These are phyloP conservation scores for Cordia subcordata DNA, from an alignment of 257 asterid species.

Conservation along the genomic window DNA sequence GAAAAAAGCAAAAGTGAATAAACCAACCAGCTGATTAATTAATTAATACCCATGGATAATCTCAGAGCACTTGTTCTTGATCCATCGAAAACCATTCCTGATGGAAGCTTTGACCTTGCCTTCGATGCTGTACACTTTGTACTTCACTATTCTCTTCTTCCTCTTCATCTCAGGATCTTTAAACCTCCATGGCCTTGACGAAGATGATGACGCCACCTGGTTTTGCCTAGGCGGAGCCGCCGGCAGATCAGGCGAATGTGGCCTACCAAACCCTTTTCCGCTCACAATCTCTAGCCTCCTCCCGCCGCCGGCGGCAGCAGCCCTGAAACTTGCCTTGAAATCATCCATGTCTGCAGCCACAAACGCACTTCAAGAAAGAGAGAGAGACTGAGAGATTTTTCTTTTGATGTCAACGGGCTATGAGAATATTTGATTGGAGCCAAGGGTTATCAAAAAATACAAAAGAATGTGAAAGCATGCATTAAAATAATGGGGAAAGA, in stretches of 20 bases:
- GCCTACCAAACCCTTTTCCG: constrained; percentile 19
- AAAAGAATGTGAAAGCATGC: not conserved
- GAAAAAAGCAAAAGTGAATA: not conserved
- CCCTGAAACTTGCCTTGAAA: constrained; percentile 46
- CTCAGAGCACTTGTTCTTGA: constrained; percentile 63
- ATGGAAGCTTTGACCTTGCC: constrained; percentile 74
- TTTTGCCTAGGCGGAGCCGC: constrained; percentile 11
- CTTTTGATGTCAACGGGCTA: not conserved
- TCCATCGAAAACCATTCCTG: constrained; percentile 66
- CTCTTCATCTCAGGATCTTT: constrained; percentile 65
- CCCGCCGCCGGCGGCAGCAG: constrained; percentile 34
- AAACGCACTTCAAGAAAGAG: not conserved
- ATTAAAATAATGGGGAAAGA: constrained; percentile 1
- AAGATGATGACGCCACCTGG: constrained; percentile 20
- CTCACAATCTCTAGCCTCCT: constrained; percentile 52
- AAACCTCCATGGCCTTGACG: constrained; percentile 60
- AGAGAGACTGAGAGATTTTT: not conserved
- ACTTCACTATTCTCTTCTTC: constrained; percentile 64
- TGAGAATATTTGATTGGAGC: not conserved
- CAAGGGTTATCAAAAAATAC: not conserved
- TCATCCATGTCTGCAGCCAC: constrained; percentile 29
- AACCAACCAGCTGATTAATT: not conserved
- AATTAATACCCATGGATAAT: constrained; percentile 61
- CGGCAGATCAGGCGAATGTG: constrained; percentile 26
- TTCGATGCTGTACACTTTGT: constrained; percentile 67